These are phyloP conservation scores for Ceratobasidium theobromae DNA, from an alignment of 1,284 basidiomycete species.

Conservation along the genomic window DNA sequence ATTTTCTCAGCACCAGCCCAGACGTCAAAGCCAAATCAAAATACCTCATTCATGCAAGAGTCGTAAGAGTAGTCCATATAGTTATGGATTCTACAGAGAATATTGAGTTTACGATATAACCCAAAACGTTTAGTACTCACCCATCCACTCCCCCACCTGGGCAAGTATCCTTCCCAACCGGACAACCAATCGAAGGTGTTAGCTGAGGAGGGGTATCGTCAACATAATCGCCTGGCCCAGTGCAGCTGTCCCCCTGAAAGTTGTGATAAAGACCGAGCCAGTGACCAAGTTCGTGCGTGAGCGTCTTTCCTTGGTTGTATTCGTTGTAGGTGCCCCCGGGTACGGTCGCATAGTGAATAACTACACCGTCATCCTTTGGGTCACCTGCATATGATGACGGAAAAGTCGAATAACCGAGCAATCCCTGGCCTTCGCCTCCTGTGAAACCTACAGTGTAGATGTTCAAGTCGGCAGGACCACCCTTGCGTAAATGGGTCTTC, in stretches of 20 bases:
- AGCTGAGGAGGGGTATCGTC: slow-evolving; percentile 38
- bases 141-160: slow-evolving; percentile 29
- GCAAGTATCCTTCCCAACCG: slow-evolving; percentile 34
- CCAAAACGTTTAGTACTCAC: slow-evolving; percentile 1
- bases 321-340: slow-evolving; percentile 38
- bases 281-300: slow-evolving; percentile 40
- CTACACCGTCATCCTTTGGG: slow-evolving; percentile 38
- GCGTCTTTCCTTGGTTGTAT: slow-evolving; percentile 41
- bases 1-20: neutral
- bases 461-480: slow-evolving; percentile 38
- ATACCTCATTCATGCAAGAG: neutral
- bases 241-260: slow-evolving; percentile 41
- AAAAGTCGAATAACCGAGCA: slow-evolving; percentile 39
- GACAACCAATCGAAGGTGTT: slow-evolving; percentile 33
- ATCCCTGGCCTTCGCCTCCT: slow-evolving; percentile 23
- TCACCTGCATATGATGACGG: slow-evolving; percentile 30
- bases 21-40: neutral
- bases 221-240: slow-evolving; percentile 38
- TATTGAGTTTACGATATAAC: neutral
- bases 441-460: slow-evolving; percentile 39
- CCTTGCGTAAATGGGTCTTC: slow-evolving; percentile 38
- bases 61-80: slow-evolving; percentile 30
- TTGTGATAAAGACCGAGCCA: slow-evolving; percentile 42
- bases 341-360: slow-evolving; percentile 37
- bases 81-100: slow-evolving; percentile 4